Percentiles rank a stretch among this genome's conserved stretches.
Conservation (phyloP, 768 basidiomycete genomes). For the Leccinum rimulosum region DNA sequence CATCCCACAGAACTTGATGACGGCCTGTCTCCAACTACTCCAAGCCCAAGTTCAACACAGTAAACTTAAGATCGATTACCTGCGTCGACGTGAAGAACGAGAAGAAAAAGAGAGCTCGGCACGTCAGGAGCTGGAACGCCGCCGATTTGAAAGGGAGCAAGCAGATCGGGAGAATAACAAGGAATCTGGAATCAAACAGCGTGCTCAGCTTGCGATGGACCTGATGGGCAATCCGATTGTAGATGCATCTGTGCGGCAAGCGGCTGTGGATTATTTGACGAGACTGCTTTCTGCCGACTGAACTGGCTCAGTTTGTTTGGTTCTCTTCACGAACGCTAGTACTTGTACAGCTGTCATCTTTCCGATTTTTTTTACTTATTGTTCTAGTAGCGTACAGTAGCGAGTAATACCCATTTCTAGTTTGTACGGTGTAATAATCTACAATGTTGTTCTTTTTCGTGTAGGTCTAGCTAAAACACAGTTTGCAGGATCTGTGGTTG, state of each 20-base stretch:
- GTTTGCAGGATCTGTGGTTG: neutral
- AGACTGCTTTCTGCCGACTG: slow-evolving; percentile 48
- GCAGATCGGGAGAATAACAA: slow-evolving; percentile 54
- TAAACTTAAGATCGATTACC: slow-evolving; percentile 67
- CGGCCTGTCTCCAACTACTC: slow-evolving; percentile 56
- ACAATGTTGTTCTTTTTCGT: neutral
- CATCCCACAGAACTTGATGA: slow-evolving; percentile 55
- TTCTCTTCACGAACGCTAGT: neutral
- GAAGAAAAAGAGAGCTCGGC: slow-evolving; percentile 56
- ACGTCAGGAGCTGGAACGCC: slow-evolving; percentile 51
- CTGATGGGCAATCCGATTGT: slow-evolving; percentile 56
- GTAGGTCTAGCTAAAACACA: neutral
- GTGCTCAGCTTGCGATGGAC: slow-evolving; percentile 65
- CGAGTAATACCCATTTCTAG: slow-evolving; percentile 8
- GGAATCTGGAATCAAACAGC: slow-evolving; percentile 55
- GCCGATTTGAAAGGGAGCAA: slow-evolving; percentile 54
- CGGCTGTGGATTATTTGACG: slow-evolving; percentile 71
- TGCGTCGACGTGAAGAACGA: slow-evolving; percentile 66
- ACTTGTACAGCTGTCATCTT: neutral
- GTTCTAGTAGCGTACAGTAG: slow-evolving; percentile 1
- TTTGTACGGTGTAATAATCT: neutral
- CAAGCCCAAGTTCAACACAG: slow-evolving; percentile 68
- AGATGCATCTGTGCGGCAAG: slow-evolving; percentile 60
- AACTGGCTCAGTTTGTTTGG: slow-evolving; percentile 20
- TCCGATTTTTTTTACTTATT: neutral